A percentile compares a stretch with the other conserved stretches of the same genome.
These are phyloP conservation scores for Scedosporium minutisporum DNA, from an alignment of 2,329 filamentous ascomycete genomes.

Conservation along the genomic window DNA sequence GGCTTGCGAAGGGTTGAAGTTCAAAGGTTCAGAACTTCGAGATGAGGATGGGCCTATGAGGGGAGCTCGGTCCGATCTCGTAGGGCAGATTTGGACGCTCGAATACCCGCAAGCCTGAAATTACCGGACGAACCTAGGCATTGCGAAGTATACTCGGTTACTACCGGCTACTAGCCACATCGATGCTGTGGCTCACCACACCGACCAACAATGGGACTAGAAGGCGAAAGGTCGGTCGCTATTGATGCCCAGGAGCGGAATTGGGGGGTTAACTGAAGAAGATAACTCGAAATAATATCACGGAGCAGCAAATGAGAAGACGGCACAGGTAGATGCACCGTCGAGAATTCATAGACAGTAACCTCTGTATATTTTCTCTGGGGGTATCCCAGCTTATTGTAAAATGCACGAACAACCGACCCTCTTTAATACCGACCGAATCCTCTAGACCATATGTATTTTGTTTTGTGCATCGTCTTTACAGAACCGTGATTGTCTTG, in stretches of 20 bases:
- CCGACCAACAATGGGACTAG: neutral
- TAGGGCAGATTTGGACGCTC: neutral
- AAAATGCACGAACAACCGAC: neutral
- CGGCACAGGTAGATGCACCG: no score
- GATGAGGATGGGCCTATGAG: neutral
- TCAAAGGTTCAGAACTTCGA: neutral
- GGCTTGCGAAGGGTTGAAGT: neutral
- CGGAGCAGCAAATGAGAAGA: no score
- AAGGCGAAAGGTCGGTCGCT: neutral
- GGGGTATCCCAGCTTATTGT: neutral
- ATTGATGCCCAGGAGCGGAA: no score
- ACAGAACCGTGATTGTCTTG: neutral
- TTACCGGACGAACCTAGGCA: neutral
- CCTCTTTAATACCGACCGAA: neutral
- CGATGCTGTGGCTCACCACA: neutral
- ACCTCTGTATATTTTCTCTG: no score
- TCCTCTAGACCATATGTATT: neutral
- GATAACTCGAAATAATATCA: no score
- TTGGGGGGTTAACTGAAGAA: no score
- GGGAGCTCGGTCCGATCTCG: constrained; percentile 1
- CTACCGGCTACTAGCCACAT: constrained; percentile 5
- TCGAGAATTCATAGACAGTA: no score
- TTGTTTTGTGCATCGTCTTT: neutral
- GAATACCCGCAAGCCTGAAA: neutral
- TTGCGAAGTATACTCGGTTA: neutral